A percentile compares a stretch with the other conserved stretches of the same genome.
Conservation (phyloP, 768 basidiomycete genomes). For the Daedaleopsis nitida region DNA sequence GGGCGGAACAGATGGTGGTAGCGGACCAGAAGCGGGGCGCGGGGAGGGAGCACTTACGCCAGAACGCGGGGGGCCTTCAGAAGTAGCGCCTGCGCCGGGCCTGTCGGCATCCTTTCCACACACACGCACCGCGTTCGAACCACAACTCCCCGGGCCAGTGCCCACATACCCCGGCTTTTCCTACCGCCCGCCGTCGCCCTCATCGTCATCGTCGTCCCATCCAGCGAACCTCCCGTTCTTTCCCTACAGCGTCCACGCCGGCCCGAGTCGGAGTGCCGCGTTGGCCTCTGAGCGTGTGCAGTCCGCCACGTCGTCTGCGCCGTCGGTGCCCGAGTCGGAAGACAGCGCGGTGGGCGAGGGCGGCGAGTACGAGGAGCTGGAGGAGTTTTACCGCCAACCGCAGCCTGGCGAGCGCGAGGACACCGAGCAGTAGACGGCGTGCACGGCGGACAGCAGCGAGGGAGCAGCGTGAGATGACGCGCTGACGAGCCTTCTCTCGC, state of each 20-base stretch:
- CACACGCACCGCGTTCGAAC: constrained; percentile 12
- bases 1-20: not conserved
- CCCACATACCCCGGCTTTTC: constrained; percentile 19
- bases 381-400: constrained; percentile 5
- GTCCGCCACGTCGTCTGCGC: constrained; percentile 17
- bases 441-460: not conserved
- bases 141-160: constrained; percentile 16
- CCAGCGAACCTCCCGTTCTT: not conserved
- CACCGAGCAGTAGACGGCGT: constrained; percentile 6
- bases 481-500: not conserved
- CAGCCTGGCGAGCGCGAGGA: constrained; percentile 9
- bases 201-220: constrained; percentile 15
- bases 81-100: not conserved
- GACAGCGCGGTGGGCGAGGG: not conserved
- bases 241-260: not conserved
- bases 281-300: constrained; percentile 18
- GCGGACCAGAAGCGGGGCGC: constrained; percentile 2
- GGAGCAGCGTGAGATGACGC: constrained; percentile 10
- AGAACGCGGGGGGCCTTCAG: not conserved
- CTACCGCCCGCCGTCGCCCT: constrained; percentile 14
- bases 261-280: constrained; percentile 8
- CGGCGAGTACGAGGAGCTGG: not conserved
- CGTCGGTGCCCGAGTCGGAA: constrained; percentile 18
- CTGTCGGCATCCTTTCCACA: not conserved
- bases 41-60: not conserved